Conservation (phyloP, 441 rosid species). For the Euphorbia corollata region DNA sequence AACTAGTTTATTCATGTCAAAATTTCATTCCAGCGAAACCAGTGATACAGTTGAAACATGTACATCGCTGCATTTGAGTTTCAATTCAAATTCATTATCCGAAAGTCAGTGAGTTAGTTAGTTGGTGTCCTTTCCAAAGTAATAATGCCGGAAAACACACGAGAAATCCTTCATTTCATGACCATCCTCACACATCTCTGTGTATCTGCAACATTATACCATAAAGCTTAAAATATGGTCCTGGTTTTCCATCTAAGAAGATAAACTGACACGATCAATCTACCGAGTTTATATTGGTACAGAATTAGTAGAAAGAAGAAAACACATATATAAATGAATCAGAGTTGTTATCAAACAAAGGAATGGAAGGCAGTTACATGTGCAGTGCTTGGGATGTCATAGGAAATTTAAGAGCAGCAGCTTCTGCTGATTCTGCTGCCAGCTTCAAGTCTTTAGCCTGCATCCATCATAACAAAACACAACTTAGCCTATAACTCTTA, state of each 20-base stretch:
- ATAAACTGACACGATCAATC: not conserved
- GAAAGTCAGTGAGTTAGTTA: slow-evolving; percentile 2
- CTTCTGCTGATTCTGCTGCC: slow-evolving; percentile 60
- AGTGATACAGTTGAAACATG: too few species aligned
- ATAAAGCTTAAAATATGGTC: not conserved
- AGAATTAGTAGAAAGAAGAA: not conserved
- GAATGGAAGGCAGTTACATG: slow-evolving; percentile 43
- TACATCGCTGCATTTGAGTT: not conserved
- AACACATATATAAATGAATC: not conserved
- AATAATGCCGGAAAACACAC: slow-evolving; percentile 65
- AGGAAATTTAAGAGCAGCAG: slow-evolving; percentile 43
- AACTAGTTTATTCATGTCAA: too few species aligned
- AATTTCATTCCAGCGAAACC: too few species aligned
- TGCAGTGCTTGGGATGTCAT: slow-evolving; percentile 52
- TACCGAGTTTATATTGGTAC: too few species aligned
- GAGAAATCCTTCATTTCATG: slow-evolving; percentile 75
- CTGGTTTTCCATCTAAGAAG: not conserved
- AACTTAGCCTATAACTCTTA: too few species aligned
- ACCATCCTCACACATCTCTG: slow-evolving; percentile 51
- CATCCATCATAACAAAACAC: slow-evolving; percentile 14
- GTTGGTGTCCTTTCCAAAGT: slow-evolving; percentile 47
- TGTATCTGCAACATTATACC: slow-evolving; percentile 43
- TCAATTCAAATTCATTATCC: not conserved
- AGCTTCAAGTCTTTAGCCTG: slow-evolving; percentile 86
- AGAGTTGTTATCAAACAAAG: slow-evolving; percentile 8